Evolutionary conservation across 306 rosid genomes (phyloP).

Genomic region (Ochetophila trinervis): DNA sequence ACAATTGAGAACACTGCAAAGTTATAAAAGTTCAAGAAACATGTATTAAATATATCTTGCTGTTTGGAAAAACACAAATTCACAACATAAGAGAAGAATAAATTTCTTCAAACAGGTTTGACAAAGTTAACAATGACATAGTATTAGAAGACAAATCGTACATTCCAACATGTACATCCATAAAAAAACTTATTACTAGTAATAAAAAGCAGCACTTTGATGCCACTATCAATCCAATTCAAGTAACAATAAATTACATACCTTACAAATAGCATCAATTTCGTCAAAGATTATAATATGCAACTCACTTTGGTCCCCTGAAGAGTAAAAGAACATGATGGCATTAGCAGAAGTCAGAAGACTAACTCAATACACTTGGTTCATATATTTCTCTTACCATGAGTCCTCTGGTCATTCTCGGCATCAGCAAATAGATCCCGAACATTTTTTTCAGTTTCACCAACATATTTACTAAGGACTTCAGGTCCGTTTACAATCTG

Average conservation of each 20-base stretch:
- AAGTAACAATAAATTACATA: conserved; percentile 33
- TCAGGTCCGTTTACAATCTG: conserved; percentile 99
- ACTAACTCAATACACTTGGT: conserved; percentile 10
- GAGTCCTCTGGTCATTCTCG: conserved; percentile 84
- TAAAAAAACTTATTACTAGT: not conserved
- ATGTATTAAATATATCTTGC: too few relatives aligned
- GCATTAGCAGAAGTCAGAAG: conserved; percentile 29
- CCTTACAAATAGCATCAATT: conserved; percentile 99
- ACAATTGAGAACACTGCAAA: too few relatives aligned
- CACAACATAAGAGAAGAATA: not conserved
- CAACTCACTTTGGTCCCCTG: conserved; percentile 95
- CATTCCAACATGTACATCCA: not conserved
- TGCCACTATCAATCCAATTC: conserved; percentile 16
- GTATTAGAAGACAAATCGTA: not conserved
- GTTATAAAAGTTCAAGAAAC: too few relatives aligned
- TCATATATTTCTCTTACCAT: conserved; percentile 49
- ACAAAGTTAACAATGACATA: too few relatives aligned
- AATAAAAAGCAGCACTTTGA: conserved; percentile 16
- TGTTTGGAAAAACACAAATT: too few relatives aligned
- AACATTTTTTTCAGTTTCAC: conserved; percentile 97
- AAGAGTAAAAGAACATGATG: conserved; percentile 26
- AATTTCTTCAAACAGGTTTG: too few relatives aligned
- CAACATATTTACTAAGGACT: conserved; percentile 93
- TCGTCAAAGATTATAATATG: conserved; percentile 98
- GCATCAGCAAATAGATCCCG: conserved; percentile 99